Evolutionary conservation across 2,329 filamentous ascomycete genomes (phyloP), one percentile per base, ranked within the genome.

Genomic region (Penicillium sp.): DNA sequence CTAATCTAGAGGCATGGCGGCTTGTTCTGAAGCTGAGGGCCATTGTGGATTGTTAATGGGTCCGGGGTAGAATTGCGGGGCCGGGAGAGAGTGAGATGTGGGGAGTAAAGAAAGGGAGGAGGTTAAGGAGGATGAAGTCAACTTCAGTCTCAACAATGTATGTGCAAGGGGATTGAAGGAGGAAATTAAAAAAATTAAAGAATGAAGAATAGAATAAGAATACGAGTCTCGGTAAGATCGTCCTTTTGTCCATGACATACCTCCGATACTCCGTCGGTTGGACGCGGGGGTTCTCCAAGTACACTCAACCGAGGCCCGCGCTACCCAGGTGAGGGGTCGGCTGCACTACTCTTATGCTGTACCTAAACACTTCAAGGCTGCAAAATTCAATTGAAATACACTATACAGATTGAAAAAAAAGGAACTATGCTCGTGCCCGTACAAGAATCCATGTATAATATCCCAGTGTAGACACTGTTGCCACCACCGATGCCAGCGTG

Each of bases 11-110:
- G 47, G 70, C 73, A 61, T 74, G 72, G 54, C 71, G 69, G 56
- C 71, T 68, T 50, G 73, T 68, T 68, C 73, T 70, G 62, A 69
- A 66, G 49, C 69, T 66, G 49, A 73, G 61, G n/a, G 69, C 67
- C 69, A 73, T 73, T 58, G 55, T 62, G 48, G 49, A 37, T 54
- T 52, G 45, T 25, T 49, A 23, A 59, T 57, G 63, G 59, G 51
- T 63, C 62, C 60, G 65, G 65, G 63, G 62, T 61, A 62, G 68
- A 63, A 57, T 53, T 57, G 57, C 54, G 60, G 55, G 59, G 55
- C 57, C 45, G 46, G 43, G 18, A 54, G 50, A 52, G 53, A 35
- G 52, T 37, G 20, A 14, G 22, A 41, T 18, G 25, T 45, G 37
- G 25, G 27, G 49, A 44, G 41, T 18, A 37, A 35, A 12, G 47